These are phyloP conservation scores for Hanseniaspora guilliermondii DNA, from an alignment of 805 yeast species.

Conservation along the genomic window DNA sequence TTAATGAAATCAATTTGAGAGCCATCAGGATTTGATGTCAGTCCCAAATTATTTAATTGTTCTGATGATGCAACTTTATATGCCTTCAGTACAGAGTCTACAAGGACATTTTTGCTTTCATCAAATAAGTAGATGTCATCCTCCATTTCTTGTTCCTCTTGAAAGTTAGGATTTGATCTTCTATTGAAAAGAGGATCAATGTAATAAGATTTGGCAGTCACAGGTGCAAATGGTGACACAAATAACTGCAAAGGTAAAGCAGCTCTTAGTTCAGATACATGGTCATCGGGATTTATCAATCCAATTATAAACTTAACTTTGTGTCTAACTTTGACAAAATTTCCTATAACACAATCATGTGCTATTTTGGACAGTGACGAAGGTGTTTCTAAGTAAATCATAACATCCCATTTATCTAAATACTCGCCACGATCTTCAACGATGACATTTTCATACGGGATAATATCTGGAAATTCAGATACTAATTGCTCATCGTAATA, in stretches of 20 bases:
- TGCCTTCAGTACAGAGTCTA: slow-evolving; percentile 13
- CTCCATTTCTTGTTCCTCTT: background rate
- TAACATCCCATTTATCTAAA: slow-evolving; percentile 65
- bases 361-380: slow-evolving; percentile 61
- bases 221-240: slow-evolving; percentile 70
- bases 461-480: slow-evolving; percentile 28
- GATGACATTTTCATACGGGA: slow-evolving; percentile 13
- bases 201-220: slow-evolving; percentile 36
- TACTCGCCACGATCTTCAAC: slow-evolving; percentile 22
- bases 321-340: slow-evolving; percentile 71
- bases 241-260: slow-evolving; percentile 70
- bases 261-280: slow-evolving; percentile 81
- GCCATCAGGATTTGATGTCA: background rate
- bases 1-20: background rate
- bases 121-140: slow-evolving; percentile 13
- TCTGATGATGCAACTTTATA: slow-evolving; percentile 8
- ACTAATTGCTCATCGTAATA: slow-evolving; percentile 21
- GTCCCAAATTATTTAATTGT: background rate
- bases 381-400: slow-evolving; percentile 52
- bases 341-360: slow-evolving; percentile 70
- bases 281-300: slow-evolving; percentile 79
- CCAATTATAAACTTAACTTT: slow-evolving; percentile 72
- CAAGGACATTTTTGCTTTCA: slow-evolving; percentile 11
- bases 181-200: slow-evolving; percentile 11
- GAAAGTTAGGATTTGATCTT: slow-evolving; percentile 16